Evolutionary conservation across 2,329 filamentous ascomycete genomes (phyloP), one percentile per base, ranked within the genome.

Genomic region (Periconia digitata): DNA sequence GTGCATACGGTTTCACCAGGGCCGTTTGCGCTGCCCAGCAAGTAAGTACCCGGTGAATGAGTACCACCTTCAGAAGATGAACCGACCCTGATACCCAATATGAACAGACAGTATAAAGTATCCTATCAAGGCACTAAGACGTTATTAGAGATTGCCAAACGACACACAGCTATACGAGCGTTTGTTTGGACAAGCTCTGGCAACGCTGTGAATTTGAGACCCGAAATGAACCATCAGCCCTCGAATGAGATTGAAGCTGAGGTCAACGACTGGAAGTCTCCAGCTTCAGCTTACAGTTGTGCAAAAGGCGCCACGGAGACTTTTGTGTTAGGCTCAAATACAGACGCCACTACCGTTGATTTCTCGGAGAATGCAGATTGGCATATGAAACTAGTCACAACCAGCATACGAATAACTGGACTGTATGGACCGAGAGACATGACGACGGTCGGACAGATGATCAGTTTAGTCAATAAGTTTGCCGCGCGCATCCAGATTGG

Each of bases 301-400:
- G 44, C 55, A 5, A 60, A 60, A 44, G 58, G 45, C 6, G 40
- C 47, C 18, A 49, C 49, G 3, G 49, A 59, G 12, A 20, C 34
- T 8, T 29, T 54, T 1, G 53, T 61, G 6, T 45, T 58, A 15
- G 48, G 39, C 8, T 39, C 50, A 59, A 53, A 64, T 27, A 45
- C 44, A 8, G 24, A 37, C 32, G 32, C 21, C 12, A 37, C 16
- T 7, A 10, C 38, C 2, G 20, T 38, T n/a, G 36, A 44, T 36
- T 37, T 40, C 17, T 38, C 22, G 6, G 29, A 45, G 5, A 23
- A 34, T 21, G 47, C 34, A 13, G 46, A 44, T 18, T 43, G 40
- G 40, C 32, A 34, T 16, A 40, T 34, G 13, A 34, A 46, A 23
- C 35, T 50, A 15, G 34, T 46, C n/a, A 50, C 48, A 1, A 39